Conservation (phyloP, 139 green algal genomes). For the Tetraselmis striata region DNA sequence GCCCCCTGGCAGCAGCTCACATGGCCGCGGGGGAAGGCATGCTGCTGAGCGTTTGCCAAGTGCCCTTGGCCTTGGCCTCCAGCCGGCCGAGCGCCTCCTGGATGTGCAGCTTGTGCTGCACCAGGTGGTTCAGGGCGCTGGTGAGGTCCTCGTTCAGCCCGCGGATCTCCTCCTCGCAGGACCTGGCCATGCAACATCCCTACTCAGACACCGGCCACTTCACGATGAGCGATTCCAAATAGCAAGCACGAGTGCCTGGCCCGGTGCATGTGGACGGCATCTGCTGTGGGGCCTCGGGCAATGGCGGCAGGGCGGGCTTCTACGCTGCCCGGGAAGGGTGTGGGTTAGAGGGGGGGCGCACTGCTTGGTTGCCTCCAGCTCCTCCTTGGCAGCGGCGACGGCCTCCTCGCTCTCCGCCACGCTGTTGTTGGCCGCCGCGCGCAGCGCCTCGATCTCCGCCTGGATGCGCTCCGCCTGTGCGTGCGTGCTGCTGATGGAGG, state of each 20-base stretch:
- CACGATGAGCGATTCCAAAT: too few relatives aligned
- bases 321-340: too few relatives aligned
- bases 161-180: not conserved
- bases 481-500: constrained; percentile 15
- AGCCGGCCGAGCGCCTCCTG: not conserved
- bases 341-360: too few relatives aligned
- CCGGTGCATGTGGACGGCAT: too few relatives aligned
- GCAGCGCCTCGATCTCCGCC: constrained; percentile 39
- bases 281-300: too few relatives aligned
- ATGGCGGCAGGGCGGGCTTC: too few relatives aligned
- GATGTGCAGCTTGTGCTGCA: not conserved
- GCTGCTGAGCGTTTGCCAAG: not conserved
- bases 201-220: not conserved
- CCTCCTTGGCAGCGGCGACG: constrained; percentile 9
- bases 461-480: constrained; percentile 40
- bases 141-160: not conserved
- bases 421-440: constrained; percentile 25
- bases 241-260: too few relatives aligned
- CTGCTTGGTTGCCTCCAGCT: not conserved
- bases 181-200: not conserved
- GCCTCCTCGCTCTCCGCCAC: constrained; percentile 42
- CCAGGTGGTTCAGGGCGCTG: not conserved
- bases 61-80: not conserved
- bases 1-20: too few relatives aligned
- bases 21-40: not conserved